Conservation (phyloP, 192 early-diverging fungal species). For the Piromyces finnis region DNA sequence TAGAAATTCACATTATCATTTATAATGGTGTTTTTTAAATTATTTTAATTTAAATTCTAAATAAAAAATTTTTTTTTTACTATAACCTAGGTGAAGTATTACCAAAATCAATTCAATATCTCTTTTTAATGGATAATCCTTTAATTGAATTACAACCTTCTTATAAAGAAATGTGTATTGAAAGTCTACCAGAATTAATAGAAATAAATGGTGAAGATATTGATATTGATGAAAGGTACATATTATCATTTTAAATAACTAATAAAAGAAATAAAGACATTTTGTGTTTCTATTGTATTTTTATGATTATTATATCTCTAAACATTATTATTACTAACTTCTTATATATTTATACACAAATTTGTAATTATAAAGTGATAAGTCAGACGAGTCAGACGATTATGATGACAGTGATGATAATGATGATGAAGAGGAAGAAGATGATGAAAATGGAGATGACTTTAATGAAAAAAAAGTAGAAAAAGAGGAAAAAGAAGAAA, state of each 20-base stretch:
- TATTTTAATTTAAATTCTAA: too few species aligned
- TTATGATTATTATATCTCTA: too few species aligned
- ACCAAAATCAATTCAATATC: neutral
- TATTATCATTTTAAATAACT: too few species aligned
- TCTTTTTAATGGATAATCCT: neutral
- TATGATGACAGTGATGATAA: too few species aligned
- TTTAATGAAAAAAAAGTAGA: neutral
- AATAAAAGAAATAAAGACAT: too few species aligned
- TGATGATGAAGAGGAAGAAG: neutral
- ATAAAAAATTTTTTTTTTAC: too few species aligned
- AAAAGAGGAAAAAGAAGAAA: neutral
- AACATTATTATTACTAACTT: too few species aligned
- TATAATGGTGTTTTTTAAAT: too few species aligned
- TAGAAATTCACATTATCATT: neutral
- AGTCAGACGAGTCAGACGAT: too few species aligned
- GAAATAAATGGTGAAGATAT: neutral
- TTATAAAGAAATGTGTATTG: neutral
- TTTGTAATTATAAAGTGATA: too few species aligned
- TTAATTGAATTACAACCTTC: neutral
- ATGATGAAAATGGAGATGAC: neutral
- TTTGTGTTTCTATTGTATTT: too few species aligned
- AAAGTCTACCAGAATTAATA: neutral
- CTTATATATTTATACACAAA: too few species aligned
- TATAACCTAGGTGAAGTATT: neutral
- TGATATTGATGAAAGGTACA: neutral